A percentile compares a stretch with the other conserved stretches of the same genome.
Conservation (phyloP, 805 yeast species). For the Nakazawaea populi region DNA sequence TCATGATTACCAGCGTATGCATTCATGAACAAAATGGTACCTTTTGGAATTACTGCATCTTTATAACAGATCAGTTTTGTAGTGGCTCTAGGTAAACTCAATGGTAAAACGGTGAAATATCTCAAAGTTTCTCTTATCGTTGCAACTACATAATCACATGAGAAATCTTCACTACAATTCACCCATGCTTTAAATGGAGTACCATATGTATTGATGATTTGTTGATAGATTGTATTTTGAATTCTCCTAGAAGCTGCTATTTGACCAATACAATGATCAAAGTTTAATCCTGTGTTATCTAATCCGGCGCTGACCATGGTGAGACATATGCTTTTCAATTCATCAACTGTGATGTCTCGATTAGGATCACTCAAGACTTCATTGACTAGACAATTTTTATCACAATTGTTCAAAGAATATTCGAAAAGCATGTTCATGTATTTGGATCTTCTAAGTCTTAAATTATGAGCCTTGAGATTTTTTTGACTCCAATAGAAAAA, state of each 20-base stretch:
- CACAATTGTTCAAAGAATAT: slow-evolving; percentile 12
- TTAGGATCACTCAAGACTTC: slow-evolving; percentile 15
- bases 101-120: slow-evolving; percentile 58
- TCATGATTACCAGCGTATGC: slow-evolving; percentile 72
- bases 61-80: slow-evolving; percentile 41
- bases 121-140: slow-evolving; percentile 59
- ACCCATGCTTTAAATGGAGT: slow-evolving; percentile 30
- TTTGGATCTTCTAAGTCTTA: slow-evolving; percentile 36
- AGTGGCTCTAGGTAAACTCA: slow-evolving; percentile 58
- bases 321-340: slow-evolving; percentile 54
- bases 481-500: slow-evolving; percentile 17
- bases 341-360: slow-evolving; percentile 27
- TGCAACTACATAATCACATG: slow-evolving; percentile 49
- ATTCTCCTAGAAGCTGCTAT: slow-evolving; percentile 36
- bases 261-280: slow-evolving; percentile 57
- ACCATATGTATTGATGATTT: slow-evolving; percentile 30
- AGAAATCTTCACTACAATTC: slow-evolving; percentile 20
- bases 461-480: slow-evolving; percentile 22
- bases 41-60: slow-evolving; percentile 41
- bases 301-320: slow-evolving; percentile 79
- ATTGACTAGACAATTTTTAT: slow-evolving; percentile 20
- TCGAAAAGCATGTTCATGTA: slow-evolving; percentile 38
- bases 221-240: slow-evolving; percentile 38
- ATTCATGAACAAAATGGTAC: slow-evolving; percentile 58
- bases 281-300: slow-evolving; percentile 62